These are phyloP conservation scores for Phytophthora uliginosa DNA, from an alignment of 352 stramenopile genomes.

Conservation along the genomic window DNA sequence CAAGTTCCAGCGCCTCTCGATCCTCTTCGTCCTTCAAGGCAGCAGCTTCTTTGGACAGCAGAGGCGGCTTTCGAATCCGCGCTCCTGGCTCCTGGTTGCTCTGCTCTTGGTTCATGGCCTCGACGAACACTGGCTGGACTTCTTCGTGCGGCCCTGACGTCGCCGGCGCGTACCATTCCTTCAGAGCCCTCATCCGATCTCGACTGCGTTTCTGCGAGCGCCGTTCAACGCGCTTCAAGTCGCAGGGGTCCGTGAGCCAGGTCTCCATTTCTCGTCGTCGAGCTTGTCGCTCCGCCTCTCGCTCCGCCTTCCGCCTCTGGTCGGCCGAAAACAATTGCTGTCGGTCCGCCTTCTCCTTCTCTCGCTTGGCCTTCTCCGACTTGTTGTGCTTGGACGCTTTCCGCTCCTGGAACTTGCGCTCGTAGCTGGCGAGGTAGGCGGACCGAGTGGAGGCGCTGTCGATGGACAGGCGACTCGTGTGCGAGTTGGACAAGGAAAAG, in stretches of 20 bases:
- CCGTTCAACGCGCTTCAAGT: constrained; percentile 45
- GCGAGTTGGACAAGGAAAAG: constrained; percentile 48
- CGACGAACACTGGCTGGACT: constrained; percentile 57
- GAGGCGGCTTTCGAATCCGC: constrained; percentile 7
- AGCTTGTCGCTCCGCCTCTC: constrained; percentile 57
- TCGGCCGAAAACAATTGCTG: constrained; percentile 61
- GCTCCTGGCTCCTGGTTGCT: constrained; percentile 20
- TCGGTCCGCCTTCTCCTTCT: constrained; percentile 49
- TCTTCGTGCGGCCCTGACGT: constrained; percentile 30
- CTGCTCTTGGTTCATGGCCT: constrained; percentile 29
- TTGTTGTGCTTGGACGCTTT: constrained; percentile 68
- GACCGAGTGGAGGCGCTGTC: constrained; percentile 53
- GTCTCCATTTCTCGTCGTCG: constrained; percentile 63
- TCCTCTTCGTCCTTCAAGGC: no score
- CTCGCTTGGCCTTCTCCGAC: constrained; percentile 55
- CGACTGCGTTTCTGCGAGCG: constrained; percentile 49
- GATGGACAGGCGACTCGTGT: constrained; percentile 37
- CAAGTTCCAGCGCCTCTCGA: no score
- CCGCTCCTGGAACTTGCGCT: constrained; percentile 65
- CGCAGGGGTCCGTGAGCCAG: constrained; percentile 54
- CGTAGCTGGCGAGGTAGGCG: constrained; percentile 62
- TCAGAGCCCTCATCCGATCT: constrained; percentile 49
- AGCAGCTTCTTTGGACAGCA: constrained; percentile 32
- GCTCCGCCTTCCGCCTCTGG: constrained; percentile 52
- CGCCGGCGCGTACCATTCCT: constrained; percentile 61